Evolutionary conservation across 768 basidiomycete species (phyloP), one percentile per base, ranked within the genome.

Genomic region (Cubamyces sp.): DNA sequence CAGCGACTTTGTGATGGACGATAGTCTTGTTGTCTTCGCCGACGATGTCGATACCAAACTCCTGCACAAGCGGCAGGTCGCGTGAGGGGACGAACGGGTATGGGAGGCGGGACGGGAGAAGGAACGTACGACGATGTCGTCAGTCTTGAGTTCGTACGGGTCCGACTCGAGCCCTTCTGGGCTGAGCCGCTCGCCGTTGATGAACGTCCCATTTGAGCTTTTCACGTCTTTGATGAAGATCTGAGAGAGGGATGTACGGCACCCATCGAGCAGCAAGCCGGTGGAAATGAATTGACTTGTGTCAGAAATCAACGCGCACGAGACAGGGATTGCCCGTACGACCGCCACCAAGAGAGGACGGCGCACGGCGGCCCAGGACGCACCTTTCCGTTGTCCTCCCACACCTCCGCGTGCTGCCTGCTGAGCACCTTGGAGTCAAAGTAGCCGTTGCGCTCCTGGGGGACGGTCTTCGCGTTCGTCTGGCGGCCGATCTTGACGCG

Each of bases 1-100:
- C 95, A 11, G 97, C 94, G 55, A 98, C 97, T 75, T 99, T 98
- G 79, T 98, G 96, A 76, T 99, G 97, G 51, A 98, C 88, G 60
- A 98, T 95, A 1, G 93, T 96, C 76, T 92, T 92, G 81, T 96
- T 97, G 80, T 99, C 97, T 71, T 99, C 97, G 64, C 93, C 92
- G 56, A 97, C 92, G 64, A 99, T 99, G 78, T 98, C 97, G 70
- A 98, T 99, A 59, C 97, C 97, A 74, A 97, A 98, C 88, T 98
- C 96, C 95, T 96, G 59, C 5, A 23, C 19, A 28, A 34, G 34
- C 8, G 58, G 21, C 26, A 18, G 57, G 45, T 6, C 14, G 39
- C 30, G 50, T 34, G n/a, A 34, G 34, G 28, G 66, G 59, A 66
- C 50, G 62, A 55, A 57, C 30, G 54, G 45, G 60, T 40, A 39